Base-by-base conservation (phyloP, 768 basidiomycete species). In the Fistulinella prunicolor region DNA sequence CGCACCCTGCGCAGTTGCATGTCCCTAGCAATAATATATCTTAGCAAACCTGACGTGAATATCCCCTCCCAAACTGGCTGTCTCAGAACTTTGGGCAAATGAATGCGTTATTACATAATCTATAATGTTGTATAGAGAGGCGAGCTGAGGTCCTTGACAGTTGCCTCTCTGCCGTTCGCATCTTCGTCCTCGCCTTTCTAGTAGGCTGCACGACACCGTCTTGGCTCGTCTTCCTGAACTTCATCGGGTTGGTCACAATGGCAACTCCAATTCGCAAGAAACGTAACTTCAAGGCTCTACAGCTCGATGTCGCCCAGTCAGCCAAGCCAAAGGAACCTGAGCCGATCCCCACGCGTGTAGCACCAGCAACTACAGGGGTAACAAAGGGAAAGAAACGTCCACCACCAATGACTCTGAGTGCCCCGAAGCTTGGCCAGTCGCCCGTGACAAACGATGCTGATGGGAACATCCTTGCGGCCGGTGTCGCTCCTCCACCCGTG, bases 261-360 rank as follows among this genome's bases (percentile, higher is more conserved):
- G 66, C 73, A 32, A 78, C 79, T 32, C 82, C 85, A 45, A 80
- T 90, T 53, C 86, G 90, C 69, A 90, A 91, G 78, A 94, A 94
- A 68, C 83, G 91, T 53, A 94, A 94, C 66, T 92, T 91, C 79
- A 93, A 91, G 70, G 83, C 79, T 32, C 79, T 94, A 9, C 82
- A 85, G 71, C 82, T 94, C 63, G 76, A 80, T 56, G 82, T 85
- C 48, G 53, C 76, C 38, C 68, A 70, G 38, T 64, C 76, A 19
- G 56, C 71, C 34, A 49, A 63, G n/a, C 64, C 75, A 4, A 63
- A 73, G 4, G 69, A 75, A 44, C 61, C 67, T 23, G 68, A 72
- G 45, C 73, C 73, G 44, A 67, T 78, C 41, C 69, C 80, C 16
- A 72, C 73, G 14, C 73, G 81, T 43, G 71, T 67, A 41, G 78